Base-by-base conservation (phyloP, 1,284 basidiomycete genomes). In the Agaricales sp. region DNA sequence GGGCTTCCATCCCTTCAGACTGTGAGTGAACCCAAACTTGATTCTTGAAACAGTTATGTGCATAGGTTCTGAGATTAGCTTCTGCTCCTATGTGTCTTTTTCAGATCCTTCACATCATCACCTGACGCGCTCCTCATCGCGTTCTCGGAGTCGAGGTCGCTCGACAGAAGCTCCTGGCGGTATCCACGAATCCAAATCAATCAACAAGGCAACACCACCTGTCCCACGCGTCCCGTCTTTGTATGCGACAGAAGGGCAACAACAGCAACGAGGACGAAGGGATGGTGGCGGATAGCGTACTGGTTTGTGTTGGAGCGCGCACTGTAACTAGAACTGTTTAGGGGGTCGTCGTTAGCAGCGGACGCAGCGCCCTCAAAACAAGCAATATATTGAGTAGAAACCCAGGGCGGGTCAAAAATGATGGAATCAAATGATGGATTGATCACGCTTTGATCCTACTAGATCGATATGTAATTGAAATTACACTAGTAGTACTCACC, bases 1-100 rank as follows among this genome's bases (percentile, higher is more conserved):
- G 69, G 69, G 55, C 67, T 1, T 57, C 62, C 0, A 41, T 54
- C 13, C 51, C 52, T 6, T 52, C 53, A 13, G 55, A 52, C n/a
- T 53, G 54, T 12, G 41, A 37, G 30, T 16, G 16, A 11, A 11
- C 30, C 11, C 30, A 37, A 37, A 37, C 16, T 11, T 16, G 16
- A 11, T 12, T 12, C 12, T 37, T 16, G 30, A 37, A 37, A 37
- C n/a, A n/a, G n/a, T n/a, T n/a, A n/a, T n/a, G n/a, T n/a, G n/a
- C n/a, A n/a, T n/a, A n/a, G n/a, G n/a, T n/a, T n/a, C n/a, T n/a
- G n/a, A n/a, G n/a, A n/a, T n/a, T n/a, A n/a, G n/a, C n/a, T n/a
- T 37, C 30, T 37, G 30, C 30, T 37, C 16, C 30, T 16, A 11
- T 12, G 11, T 18, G 8, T 16, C 39, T 43, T 8, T 18, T 16